phyloP scores from a whole-genome alignment of 192 early-diverging fungal genomes.

The Funneliformis mosseae region DNA sequence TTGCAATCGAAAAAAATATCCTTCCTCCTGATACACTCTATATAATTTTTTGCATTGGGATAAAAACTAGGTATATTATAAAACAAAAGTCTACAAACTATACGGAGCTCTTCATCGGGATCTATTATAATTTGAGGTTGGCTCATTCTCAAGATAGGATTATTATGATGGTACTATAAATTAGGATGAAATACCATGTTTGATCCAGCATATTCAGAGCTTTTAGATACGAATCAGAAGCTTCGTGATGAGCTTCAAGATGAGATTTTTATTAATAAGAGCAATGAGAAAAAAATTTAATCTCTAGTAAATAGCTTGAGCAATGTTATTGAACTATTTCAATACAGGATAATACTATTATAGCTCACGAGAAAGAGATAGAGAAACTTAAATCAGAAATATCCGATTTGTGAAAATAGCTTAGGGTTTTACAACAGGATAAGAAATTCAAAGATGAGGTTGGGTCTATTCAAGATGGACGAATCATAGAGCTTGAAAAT shows the following conservation, averaged over 20 bases:
- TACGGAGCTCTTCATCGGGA: neutral
- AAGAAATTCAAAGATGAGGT: neutral
- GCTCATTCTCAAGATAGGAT: neutral
- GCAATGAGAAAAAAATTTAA: neutral
- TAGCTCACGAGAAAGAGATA: neutral
- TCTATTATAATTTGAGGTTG: neutral
- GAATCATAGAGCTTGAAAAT: no score
- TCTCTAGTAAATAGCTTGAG: neutral
- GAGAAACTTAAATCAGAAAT: neutral
- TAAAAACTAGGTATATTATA: neutral
- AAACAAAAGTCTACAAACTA: no score
- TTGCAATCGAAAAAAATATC: constrained; percentile 22
- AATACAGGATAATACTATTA: constrained; percentile 5
- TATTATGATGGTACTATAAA: no score
- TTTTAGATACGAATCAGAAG: constrained; percentile 9
- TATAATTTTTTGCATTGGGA: constrained; percentile 5
- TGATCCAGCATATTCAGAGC: neutral
- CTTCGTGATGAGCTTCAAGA: neutral
- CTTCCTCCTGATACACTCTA: neutral
- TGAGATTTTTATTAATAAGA: constrained; percentile 5
- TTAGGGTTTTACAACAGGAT: neutral
- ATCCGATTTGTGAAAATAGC: neutral
- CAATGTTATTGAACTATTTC: constrained; percentile 10
- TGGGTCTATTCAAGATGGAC: no score
- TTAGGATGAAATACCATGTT: no score